A percentile compares a stretch with the other conserved stretches of the same genome.
phyloP scores from a whole-genome alignment of 805 yeast genomes.

The Candida ipomoeae region DNA sequence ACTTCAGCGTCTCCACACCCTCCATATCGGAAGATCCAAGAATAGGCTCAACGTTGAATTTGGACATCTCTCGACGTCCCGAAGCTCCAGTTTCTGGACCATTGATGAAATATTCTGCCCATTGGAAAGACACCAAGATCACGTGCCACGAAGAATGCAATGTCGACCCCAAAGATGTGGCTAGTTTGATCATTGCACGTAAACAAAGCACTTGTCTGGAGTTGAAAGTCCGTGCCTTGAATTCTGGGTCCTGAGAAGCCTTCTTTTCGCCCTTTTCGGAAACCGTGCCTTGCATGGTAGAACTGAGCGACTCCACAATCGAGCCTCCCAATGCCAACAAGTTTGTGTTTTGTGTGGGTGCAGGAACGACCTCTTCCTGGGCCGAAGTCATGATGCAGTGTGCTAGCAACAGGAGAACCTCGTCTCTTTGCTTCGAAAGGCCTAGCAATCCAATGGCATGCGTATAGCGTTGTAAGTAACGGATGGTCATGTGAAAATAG shows the following conservation, averaged over 20 bases:
- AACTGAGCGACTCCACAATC: slow-evolving; percentile 48
- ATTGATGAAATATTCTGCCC: slow-evolving; percentile 69
- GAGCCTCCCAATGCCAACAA: slow-evolving; percentile 46
- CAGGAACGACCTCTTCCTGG: neutral
- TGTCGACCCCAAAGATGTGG: slow-evolving; percentile 76
- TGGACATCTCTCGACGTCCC: neutral
- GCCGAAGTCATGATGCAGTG: slow-evolving; percentile 35
- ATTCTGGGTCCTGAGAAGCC: neutral
- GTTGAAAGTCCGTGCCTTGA: slow-evolving; percentile 32
- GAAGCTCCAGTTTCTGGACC: slow-evolving; percentile 42
- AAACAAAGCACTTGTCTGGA: slow-evolving; percentile 71
- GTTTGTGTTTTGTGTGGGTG: slow-evolving; percentile 2
- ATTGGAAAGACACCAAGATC: slow-evolving; percentile 60
- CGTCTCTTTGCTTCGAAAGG: slow-evolving; percentile 52
- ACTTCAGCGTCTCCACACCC: slow-evolving; percentile 51
- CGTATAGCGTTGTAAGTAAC: slow-evolving; percentile 75
- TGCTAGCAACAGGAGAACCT: slow-evolving; percentile 29
- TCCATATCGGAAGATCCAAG: slow-evolving; percentile 45
- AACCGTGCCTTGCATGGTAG: slow-evolving; percentile 24
- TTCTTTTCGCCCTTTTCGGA: neutral
- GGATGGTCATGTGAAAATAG: slow-evolving; percentile 58
- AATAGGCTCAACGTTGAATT: slow-evolving; percentile 21
- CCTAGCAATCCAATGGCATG: slow-evolving; percentile 81
- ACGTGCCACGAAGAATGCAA: slow-evolving; percentile 64
- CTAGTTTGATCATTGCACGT: slow-evolving; percentile 73